These are phyloP conservation scores for Lablab purpureus DNA, from an alignment of 306 rosid genomes.

Conservation along the genomic window DNA sequence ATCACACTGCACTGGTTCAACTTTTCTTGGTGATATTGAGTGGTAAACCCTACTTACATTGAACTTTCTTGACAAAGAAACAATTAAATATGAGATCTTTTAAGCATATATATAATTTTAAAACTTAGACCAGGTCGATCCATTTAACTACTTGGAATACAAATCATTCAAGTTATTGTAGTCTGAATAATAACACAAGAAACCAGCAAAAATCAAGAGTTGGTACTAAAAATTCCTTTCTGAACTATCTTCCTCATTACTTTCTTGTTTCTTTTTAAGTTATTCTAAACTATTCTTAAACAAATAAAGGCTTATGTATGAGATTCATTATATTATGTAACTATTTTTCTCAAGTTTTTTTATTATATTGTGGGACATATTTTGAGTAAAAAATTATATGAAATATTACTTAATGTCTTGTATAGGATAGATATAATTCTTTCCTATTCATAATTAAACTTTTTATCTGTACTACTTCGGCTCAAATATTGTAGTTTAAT, in stretches of 20 bases:
- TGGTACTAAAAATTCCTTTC: background rate
- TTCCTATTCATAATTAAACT: no score
- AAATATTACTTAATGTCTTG: no score
- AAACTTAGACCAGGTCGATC: background rate
- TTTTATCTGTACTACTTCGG: no score
- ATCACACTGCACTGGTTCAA: slow-evolving; percentile 34
- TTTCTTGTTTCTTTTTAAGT: no score
- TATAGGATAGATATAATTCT: no score
- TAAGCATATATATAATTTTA: background rate
- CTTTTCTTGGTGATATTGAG: slow-evolving; percentile 2
- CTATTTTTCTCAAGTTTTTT: background rate
- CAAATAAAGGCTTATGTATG: background rate
- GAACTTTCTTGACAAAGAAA: background rate
- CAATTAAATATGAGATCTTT: background rate
- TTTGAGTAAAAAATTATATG: no score
- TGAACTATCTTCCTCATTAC: background rate
- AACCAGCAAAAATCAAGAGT: background rate
- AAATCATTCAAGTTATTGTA: background rate
- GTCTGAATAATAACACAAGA: background rate
- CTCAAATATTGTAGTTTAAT: no score
- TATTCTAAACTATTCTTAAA: background rate
- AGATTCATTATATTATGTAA: background rate
- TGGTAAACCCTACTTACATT: background rate
- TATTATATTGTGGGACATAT: no score
- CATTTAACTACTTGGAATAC: background rate